Evolutionary conservation across 139 green algal genomes (phyloP), one percentile per base, ranked within the genome.

Genomic region (Haematococcus lacustris): DNA sequence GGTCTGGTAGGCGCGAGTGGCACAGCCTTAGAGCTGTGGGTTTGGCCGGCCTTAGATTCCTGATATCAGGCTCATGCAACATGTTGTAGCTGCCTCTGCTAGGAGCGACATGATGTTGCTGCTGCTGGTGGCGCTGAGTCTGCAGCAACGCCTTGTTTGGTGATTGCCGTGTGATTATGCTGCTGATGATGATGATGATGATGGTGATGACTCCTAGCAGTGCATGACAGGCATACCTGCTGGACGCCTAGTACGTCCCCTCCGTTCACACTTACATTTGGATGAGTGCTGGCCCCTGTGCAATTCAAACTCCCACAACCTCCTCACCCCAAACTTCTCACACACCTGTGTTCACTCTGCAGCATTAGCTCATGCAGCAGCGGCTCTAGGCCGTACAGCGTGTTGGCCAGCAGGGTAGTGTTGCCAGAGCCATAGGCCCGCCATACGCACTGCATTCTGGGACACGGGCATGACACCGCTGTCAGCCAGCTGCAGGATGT

Each of bases 351-450:
- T 3, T 67, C 57, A 73, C 76, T 85, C 65, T 77, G 66, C 68
- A 92, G 80, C 66, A 91, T 38, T 38, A 84, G 66, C 75, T 92
- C 81, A 38, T 86, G 78, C 6, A 89, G 60, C 38, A 76, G 62
- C 21, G 73, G 73, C 80, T 89, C 83, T 6, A 85, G 26, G 21
- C 73, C 73, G 62, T 89, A 89, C 41, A 78, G 65, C 53, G 68
- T 86, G 2, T 61, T 47, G 3, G 21, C 47, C 0, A 35, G 25
- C 37, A 61, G 38, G 25, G 43, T 73, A 59, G 21, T 32, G 71
- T 81, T 79, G 39, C 25, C 38, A 13, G 39, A n/a, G 23, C 13
- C 1, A 21, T 64, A 85, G 34, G 26, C 3, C 1, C 73, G 72
- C 47, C 60, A 78, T 26, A 76, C 66, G 73, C 80, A 82, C 61